Conservation (phyloP, 345 rosid species). For the Brassica nigra region DNA sequence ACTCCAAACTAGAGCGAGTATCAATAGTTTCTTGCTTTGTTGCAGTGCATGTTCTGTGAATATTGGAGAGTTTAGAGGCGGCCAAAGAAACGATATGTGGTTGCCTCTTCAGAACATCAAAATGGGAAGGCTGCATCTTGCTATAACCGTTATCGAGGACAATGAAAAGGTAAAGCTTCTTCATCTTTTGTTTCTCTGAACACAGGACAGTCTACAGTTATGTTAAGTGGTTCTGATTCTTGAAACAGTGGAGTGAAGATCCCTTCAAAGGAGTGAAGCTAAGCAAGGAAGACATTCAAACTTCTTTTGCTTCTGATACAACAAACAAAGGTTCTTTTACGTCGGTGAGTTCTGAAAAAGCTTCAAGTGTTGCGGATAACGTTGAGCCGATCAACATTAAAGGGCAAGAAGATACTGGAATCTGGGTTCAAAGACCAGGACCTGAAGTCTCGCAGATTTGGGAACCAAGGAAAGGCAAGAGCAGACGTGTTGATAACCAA, state of each 20-base stretch:
- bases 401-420: conserved; percentile 67
- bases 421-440: conserved; percentile 92
- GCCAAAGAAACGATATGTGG: conserved; percentile 88
- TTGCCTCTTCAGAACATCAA: conserved; percentile 76
- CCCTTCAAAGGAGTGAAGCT: conserved; percentile 40
- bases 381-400: conserved; percentile 71
- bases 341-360: conserved; percentile 42
- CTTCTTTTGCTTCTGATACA: conserved; percentile 48
- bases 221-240: conserved; percentile 7
- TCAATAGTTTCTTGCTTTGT: conserved; percentile 6
- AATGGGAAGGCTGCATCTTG: conserved; percentile 82
- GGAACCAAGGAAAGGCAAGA: conserved; percentile 90
- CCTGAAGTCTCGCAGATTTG: conserved; percentile 69
- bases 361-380: conserved; percentile 54
- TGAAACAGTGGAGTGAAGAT: conserved; percentile 45
- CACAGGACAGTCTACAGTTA: background rate
- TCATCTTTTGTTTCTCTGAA: background rate
- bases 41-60: conserved; percentile 64
- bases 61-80: conserved; percentile 60
- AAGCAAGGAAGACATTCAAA: conserved; percentile 46
- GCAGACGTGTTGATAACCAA: conserved; percentile 51
- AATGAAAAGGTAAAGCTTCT: conserved; percentile 47
- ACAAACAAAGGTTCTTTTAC: conserved; percentile 49
- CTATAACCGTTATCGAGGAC: conserved; percentile 66
- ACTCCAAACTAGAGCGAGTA: conserved; percentile 2